Conservation (phyloP, 2,329 filamentous ascomycete genomes). For the Tolypocladium inflatum region DNA sequence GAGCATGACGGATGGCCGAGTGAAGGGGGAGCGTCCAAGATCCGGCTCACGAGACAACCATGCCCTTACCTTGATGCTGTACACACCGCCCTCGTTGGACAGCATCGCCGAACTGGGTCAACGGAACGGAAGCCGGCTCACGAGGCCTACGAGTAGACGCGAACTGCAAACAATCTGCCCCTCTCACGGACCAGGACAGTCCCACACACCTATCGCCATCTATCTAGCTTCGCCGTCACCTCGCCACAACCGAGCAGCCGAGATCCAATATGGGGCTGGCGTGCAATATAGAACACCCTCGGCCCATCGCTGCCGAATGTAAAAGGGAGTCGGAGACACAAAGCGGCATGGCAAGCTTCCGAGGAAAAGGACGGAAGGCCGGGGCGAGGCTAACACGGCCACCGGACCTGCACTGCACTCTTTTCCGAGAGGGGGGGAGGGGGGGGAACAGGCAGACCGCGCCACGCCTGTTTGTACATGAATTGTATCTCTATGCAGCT, state of each 20-base stretch:
- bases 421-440: too few species aligned
- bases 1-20: neutral
- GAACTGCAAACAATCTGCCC: neutral
- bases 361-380: neutral
- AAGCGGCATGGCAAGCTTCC: neutral
- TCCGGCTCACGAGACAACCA: neutral
- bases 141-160: neutral
- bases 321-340: neutral
- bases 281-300: neutral
- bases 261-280: neutral
- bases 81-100: neutral
- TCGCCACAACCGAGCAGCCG: neutral
- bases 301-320: neutral
- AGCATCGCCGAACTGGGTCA: neutral
- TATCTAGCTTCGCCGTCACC: neutral
- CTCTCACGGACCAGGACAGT: neutral
- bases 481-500: conserved; percentile 18
- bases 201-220: neutral
- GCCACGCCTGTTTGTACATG: conserved; percentile 9
- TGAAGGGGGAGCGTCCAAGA: neutral
- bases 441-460: neutral
- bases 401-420: neutral
- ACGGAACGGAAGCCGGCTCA: neutral
- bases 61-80: neutral
- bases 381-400: neutral